Evolutionary conservation across 441 rosid species (phyloP), one percentile per base, ranked within the genome.

Genomic region (Capsella rubella): DNA sequence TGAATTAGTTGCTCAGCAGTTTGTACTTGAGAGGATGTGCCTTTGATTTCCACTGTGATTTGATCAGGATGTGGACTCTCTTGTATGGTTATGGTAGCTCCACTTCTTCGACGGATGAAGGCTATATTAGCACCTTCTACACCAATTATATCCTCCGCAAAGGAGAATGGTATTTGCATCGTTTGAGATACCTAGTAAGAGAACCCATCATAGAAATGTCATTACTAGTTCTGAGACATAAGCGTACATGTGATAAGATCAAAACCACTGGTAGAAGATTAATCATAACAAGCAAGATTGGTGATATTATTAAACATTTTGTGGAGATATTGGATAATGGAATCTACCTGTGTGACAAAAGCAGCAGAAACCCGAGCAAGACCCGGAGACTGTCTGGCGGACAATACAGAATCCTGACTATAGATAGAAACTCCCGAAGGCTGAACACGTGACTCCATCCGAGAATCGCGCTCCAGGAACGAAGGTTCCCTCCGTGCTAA

Each of bases 61-160:
- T 89, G 87, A 79, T 87, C 87, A 68, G 88, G 87, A 28, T 81
- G 71, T 54, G 82, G 86, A 79, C 87, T 87, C 82, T 87, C 91
- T 80, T 89, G 85, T 70, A 87, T 86, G 9, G 88, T 85, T 64
- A 89, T 77, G 47, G 80, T 74, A 37, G 90, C 89, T 58, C 87
- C 93, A 67, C 93, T 89, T 43, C 84, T 75, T 52, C 84, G 80
- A 14, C 91, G 90, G 53, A 89, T 85, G 78, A 76, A 83, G 59
- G 87, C 91, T 71, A 89, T 85, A 77, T 81, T 89, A 69, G 83
- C 81, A 55, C 91, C 93, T 64, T 83, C 91, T 47, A 87, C 50
- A 43, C 91, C 93, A 50, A 89, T 89, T 8, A 89, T 89, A 79
- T 89, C 91, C 72, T 87, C 88, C n/a, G 89, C 93, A 79, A 84